A percentile compares a stretch with the other conserved stretches of the same genome.
phyloP scores from a whole-genome alignment of 2,329 filamentous ascomycete species.

The Talaromyces sp. region DNA sequence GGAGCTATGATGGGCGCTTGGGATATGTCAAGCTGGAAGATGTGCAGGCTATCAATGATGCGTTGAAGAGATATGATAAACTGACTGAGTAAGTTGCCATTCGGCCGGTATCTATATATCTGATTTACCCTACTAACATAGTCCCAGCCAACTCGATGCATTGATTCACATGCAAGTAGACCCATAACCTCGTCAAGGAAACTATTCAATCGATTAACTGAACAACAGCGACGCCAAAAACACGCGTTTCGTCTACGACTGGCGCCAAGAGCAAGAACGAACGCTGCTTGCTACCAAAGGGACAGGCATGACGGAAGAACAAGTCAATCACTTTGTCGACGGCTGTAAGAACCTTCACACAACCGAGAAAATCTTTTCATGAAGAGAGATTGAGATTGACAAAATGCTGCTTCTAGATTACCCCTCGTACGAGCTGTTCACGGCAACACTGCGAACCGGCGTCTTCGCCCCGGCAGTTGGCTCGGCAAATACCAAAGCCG shows the following conservation, averaged over 20 bases:
- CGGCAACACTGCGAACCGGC: conserved; percentile 53
- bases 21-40: conserved; percentile 51
- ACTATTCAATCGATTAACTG: background rate
- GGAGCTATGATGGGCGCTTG: conserved; percentile 45
- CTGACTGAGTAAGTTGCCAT: conserved; percentile 46
- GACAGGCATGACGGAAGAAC: conserved; percentile 73
- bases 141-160: conserved; percentile 49
- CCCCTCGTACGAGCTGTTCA: conserved; percentile 66
- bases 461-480: conserved; percentile 40
- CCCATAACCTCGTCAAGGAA: background rate
- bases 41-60: conserved; percentile 54
- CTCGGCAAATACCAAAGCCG: conserved; percentile 1
- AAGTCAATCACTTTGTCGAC: conserved; percentile 70
- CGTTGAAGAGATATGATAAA: conserved; percentile 53
- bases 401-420: conserved; percentile 44
- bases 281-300: conserved; percentile 61
- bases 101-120: background rate
- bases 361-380: background rate
- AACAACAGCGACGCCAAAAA: conserved; percentile 60
- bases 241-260: conserved; percentile 70
- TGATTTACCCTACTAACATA: background rate
- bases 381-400: background rate
- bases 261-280: conserved; percentile 76
- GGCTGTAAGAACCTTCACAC: conserved; percentile 44
- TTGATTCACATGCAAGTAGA: conserved; percentile 57